These are phyloP conservation scores for Cokeromyces recurvatus DNA, from an alignment of 371 early-diverging fungal species.

Conservation along the genomic window DNA sequence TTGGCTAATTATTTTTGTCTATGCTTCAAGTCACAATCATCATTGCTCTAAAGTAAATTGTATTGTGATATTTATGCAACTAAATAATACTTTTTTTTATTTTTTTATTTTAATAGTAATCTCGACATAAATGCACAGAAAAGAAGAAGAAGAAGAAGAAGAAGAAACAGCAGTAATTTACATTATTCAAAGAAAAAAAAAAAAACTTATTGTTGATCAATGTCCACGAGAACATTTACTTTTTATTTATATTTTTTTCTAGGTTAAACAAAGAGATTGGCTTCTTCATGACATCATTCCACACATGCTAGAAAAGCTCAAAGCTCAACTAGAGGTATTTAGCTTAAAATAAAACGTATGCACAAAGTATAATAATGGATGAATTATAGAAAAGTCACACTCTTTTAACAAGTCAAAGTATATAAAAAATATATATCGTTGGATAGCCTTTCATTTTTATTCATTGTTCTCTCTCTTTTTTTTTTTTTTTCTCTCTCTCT, in stretches of 20 bases:
- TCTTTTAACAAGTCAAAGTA: slow-evolving; percentile 26
- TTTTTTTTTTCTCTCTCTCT: too few relatives aligned
- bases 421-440: background rate
- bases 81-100: too few relatives aligned
- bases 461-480: background rate
- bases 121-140: too few relatives aligned
- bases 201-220: too few relatives aligned
- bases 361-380: background rate
- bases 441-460: background rate
- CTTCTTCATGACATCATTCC: slow-evolving; percentile 30
- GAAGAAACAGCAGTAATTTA: too few relatives aligned
- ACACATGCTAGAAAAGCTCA: slow-evolving; percentile 19
- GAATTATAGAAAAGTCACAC: slow-evolving; percentile 17
- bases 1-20: too few relatives aligned
- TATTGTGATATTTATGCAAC: too few relatives aligned
- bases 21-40: too few relatives aligned
- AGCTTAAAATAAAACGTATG: background rate
- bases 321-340: slow-evolving; percentile 25
- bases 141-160: too few relatives aligned
- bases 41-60: too few relatives aligned
- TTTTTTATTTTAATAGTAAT: too few relatives aligned
- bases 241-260: background rate
- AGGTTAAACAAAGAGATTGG: slow-evolving; percentile 35
- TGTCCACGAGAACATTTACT: background rate
- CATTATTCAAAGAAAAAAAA: too few relatives aligned